phyloP scores from a whole-genome alignment of 768 basidiomycete species.

The Podaxis sp. region DNA sequence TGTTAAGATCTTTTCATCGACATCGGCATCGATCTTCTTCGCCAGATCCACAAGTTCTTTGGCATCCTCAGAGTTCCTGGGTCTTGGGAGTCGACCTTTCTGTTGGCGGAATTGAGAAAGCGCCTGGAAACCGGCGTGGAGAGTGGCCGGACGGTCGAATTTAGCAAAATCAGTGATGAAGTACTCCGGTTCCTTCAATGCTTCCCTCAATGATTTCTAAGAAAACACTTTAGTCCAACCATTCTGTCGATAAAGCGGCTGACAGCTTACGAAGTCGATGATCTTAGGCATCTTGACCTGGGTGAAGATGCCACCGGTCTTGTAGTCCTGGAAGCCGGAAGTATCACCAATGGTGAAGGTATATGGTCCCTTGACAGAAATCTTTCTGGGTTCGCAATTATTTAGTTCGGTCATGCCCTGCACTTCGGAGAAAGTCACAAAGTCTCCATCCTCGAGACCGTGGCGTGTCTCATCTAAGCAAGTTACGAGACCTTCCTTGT shows the following conservation, averaged over 20 bases:
- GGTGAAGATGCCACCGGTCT: conserved; percentile 89
- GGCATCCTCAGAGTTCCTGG: conserved; percentile 83
- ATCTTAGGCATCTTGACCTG: conserved; percentile 99
- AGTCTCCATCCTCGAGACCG: conserved; percentile 98
- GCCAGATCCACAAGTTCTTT: conserved; percentile 68
- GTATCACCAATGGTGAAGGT: conserved; percentile 97
- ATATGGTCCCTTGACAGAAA: conserved; percentile 95
- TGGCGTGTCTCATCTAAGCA: conserved; percentile 97
- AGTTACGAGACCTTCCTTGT: conserved; percentile 88
- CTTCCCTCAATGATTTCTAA: conserved; percentile 93
- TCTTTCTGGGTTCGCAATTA: conserved; percentile 86
- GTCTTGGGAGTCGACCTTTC: conserved; percentile 70
- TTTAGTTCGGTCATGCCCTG: conserved; percentile 94
- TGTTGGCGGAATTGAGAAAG: conserved; percentile 74
- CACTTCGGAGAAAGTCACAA: conserved; percentile 93
- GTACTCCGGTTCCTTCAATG: conserved; percentile 76
- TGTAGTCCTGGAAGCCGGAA: conserved; percentile 71
- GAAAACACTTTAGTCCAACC: conserved; percentile 1
- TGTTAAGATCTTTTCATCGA: conserved; percentile 76
- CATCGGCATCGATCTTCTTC: conserved; percentile 73
- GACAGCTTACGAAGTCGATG: conserved; percentile 78
- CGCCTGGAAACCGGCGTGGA: conserved; percentile 95
- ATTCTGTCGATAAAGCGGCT: conserved; percentile 1
- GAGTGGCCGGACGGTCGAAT: conserved; percentile 86
- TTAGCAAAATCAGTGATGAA: conserved; percentile 98